phyloP scores from a whole-genome alignment of 148 eudicot genomes.

The Silene latifolia region DNA sequence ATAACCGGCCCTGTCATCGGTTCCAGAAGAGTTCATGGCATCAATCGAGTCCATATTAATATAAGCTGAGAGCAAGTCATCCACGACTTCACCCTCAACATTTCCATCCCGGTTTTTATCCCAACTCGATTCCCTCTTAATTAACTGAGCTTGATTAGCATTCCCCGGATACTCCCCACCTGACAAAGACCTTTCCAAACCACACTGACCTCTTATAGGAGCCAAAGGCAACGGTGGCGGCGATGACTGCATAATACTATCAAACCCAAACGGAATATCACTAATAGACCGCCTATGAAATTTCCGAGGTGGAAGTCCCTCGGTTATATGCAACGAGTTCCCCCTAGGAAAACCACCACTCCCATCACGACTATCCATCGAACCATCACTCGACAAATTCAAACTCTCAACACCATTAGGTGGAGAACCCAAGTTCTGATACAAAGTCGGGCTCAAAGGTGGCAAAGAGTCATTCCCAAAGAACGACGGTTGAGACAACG shows the following conservation, averaged over 20 bases:
- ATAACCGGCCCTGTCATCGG: constrained; percentile 59
- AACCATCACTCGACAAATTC: constrained; percentile 36
- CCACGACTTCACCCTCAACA: constrained; percentile 69
- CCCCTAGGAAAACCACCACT: constrained; percentile 29
- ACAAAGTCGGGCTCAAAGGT: constrained; percentile 80
- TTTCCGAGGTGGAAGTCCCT: constrained; percentile 84
- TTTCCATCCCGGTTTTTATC: constrained; percentile 45
- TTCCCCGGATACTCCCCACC: constrained; percentile 44
- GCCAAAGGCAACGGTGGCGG: constrained; percentile 31
- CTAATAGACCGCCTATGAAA: constrained; percentile 82
- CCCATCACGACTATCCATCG: constrained; percentile 46
- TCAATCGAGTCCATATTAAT: constrained; percentile 86
- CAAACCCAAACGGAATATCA: constrained; percentile 83
- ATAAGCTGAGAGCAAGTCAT: constrained; percentile 73
- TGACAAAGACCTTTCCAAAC: constrained; percentile 29
- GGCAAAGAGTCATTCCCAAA: constrained; percentile 79
- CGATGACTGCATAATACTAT: constrained; percentile 53
- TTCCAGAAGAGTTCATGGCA: constrained; percentile 71
- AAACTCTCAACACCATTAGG: constrained; percentile 41
- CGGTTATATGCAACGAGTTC: constrained; percentile 40
- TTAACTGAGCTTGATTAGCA: constrained; percentile 55
- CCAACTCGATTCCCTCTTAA: constrained; percentile 65
- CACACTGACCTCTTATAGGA: constrained; percentile 29
- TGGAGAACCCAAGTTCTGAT: constrained; percentile 36
- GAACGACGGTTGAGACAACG: constrained; percentile 74